Evolutionary conservation across 2,329 filamentous ascomycete species (phyloP).

Genomic region (Cordyceps javanica): DNA sequence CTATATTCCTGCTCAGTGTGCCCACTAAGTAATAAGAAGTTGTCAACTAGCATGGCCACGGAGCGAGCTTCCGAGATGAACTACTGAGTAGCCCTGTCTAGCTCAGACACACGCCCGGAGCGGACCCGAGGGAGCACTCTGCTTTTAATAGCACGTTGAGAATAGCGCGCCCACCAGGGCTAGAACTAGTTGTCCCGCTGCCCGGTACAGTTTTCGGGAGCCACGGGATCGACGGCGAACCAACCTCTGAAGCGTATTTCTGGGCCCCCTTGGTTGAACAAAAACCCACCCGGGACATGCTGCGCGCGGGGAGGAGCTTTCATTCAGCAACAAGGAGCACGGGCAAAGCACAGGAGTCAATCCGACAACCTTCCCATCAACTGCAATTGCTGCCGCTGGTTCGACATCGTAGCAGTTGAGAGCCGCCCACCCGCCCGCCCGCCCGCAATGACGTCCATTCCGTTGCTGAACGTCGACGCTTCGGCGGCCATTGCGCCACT

Average conservation of each 20-base stretch:
- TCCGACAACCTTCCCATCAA: not conserved
- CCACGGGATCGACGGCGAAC: slow-evolving; percentile 2
- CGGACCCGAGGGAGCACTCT: too few relatives aligned
- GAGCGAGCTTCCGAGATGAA: not conserved
- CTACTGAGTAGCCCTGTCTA: too few relatives aligned
- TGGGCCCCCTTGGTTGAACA: not conserved
- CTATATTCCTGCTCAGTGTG: not conserved
- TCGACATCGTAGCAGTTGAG: not conserved
- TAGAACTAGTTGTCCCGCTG: not conserved
- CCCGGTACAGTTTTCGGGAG: slow-evolving; percentile 6
- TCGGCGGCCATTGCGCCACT: not conserved
- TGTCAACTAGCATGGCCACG: not conserved
- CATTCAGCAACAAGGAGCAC: not conserved
- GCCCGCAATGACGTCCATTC: not conserved
- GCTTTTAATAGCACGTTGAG: not conserved
- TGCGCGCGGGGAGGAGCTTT: not conserved
- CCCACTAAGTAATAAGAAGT: not conserved
- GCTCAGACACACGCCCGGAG: not conserved
- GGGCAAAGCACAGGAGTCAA: not conserved
- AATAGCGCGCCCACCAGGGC: not conserved
- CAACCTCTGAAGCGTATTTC: not conserved
- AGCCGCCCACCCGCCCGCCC: too few relatives aligned
- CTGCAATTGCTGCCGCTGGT: not conserved
- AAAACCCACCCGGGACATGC: not conserved
- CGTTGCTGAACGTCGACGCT: slow-evolving; percentile 6